Conservation (phyloP, 228 moss, liverwort and hornwort genomes). For the Sphagnum magellanicum region DNA sequence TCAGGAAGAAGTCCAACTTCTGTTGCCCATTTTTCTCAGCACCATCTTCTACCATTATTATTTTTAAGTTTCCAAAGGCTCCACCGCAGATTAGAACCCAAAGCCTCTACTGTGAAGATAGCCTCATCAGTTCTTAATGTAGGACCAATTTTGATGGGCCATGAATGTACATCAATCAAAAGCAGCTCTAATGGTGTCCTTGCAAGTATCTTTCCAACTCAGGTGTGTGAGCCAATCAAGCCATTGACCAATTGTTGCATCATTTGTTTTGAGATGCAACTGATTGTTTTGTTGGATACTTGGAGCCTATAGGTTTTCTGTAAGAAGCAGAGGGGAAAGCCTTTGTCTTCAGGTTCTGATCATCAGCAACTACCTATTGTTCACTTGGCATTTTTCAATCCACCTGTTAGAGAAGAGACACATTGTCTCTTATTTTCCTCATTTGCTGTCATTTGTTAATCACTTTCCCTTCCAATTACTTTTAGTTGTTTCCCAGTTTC, state of each 20-base stretch:
- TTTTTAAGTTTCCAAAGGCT: slow-evolving; percentile 55
- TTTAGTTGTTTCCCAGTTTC: no score
- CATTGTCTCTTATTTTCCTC: no score
- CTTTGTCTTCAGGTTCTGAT: no score
- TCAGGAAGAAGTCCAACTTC: slow-evolving; percentile 60
- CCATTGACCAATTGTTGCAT: background rate
- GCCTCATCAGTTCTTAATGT: slow-evolving; percentile 6
- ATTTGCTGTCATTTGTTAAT: no score
- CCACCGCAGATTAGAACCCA: slow-evolving; percentile 6
- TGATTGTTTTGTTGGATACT: no score
- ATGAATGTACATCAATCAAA: slow-evolving; percentile 53
- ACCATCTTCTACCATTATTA: slow-evolving; percentile 69
- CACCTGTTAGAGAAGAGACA: no score
- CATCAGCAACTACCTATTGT: no score
- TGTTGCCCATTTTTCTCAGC: slow-evolving; percentile 81
- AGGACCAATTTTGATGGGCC: slow-evolving; percentile 50
- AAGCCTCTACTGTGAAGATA: background rate
- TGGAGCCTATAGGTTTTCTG: no score
- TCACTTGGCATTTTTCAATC: no score
- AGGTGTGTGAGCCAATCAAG: slow-evolving; percentile 10
- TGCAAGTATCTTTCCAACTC: slow-evolving; percentile 33
- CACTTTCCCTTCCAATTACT: no score
- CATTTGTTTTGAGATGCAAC: no score
- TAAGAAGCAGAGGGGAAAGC: no score
- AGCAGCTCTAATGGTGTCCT: slow-evolving; percentile 28